These are phyloP conservation scores for Anethum foeniculum DNA, from an alignment of 140 eudicot genomes.

Conservation along the genomic window DNA sequence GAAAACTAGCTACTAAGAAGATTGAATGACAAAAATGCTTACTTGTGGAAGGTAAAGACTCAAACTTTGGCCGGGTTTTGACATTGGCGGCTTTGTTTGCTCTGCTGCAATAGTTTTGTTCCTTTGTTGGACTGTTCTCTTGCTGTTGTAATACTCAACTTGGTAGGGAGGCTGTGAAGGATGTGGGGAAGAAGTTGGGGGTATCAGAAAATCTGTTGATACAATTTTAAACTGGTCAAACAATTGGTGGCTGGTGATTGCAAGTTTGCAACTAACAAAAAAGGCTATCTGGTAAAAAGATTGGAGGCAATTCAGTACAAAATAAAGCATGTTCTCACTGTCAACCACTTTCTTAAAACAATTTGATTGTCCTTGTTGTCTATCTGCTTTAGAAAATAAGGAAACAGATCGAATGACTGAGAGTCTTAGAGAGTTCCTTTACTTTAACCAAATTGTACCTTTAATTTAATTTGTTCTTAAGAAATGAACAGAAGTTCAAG, in stretches of 20 bases:
- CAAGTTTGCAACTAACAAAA: slow-evolving; percentile 33
- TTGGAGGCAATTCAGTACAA: slow-evolving; percentile 47
- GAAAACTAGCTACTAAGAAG: not conserved
- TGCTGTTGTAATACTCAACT: not conserved
- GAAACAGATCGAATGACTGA: not conserved
- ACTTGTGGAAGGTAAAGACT: slow-evolving; percentile 32
- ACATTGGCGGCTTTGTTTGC: not conserved
- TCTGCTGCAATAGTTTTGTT: slow-evolving; percentile 3
- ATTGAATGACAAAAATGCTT: slow-evolving; percentile 26
- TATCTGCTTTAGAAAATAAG: not conserved
- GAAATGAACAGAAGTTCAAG: not conserved
- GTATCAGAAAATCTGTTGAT: slow-evolving; percentile 13
- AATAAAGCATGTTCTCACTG: slow-evolving; percentile 38
- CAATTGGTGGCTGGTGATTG: slow-evolving; percentile 21
- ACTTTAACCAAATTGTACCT: not conserved
- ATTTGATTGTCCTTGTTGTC: not conserved
- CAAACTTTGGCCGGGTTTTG: slow-evolving; percentile 21
- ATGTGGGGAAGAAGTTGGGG: slow-evolving; percentile 31
- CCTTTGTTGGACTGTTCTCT: slow-evolving; percentile 1
- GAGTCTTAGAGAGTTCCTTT: not conserved
- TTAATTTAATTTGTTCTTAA: too few species aligned
- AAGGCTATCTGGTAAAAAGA: slow-evolving; percentile 21
- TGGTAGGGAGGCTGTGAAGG: not conserved
- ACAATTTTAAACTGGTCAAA: slow-evolving; percentile 22
- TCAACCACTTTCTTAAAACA: slow-evolving; percentile 11